Evolutionary conservation across 1,284 basidiomycete species (phyloP).

Genomic region (Malassezia japonica): DNA sequence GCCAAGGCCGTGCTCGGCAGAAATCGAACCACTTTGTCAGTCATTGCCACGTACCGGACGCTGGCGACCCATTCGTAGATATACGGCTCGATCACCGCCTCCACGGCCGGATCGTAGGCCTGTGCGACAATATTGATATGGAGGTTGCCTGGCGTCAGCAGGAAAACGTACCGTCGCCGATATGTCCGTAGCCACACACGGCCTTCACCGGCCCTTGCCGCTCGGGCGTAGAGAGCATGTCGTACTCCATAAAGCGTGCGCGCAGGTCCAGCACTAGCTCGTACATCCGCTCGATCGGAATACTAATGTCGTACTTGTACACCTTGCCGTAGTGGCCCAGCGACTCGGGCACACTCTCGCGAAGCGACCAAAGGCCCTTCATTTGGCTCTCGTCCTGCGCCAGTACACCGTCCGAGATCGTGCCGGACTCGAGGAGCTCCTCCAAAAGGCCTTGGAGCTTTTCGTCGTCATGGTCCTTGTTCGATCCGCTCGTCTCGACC

Average conservation of each 20-base stretch:
- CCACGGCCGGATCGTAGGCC: slow-evolving; percentile 70
- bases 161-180: slow-evolving; percentile 67
- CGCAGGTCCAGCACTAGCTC: slow-evolving; percentile 73
- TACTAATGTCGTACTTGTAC: slow-evolving; percentile 95
- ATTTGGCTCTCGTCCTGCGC: slow-evolving; percentile 88
- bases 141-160: slow-evolving; percentile 62
- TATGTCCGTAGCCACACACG: slow-evolving; percentile 79
- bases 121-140: slow-evolving; percentile 89
- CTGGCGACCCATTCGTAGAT: slow-evolving; percentile 77
- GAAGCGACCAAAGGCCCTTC: slow-evolving; percentile 76
- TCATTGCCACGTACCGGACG: slow-evolving; percentile 14
- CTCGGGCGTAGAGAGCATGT: slow-evolving; percentile 59
- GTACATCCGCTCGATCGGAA: slow-evolving; percentile 82
- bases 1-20: slow-evolving; percentile 92
- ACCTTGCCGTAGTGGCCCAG: slow-evolving; percentile 86
- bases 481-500: slow-evolving; percentile 89
- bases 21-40: slow-evolving; percentile 64
- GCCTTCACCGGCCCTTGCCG: slow-evolving; percentile 50
- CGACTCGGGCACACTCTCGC: slow-evolving; percentile 90
- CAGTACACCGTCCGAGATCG: slow-evolving; percentile 82
- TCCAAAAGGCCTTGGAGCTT: slow-evolving; percentile 80
- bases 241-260: slow-evolving; percentile 63
- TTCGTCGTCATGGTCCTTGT: slow-evolving; percentile 90
- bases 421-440: slow-evolving; percentile 63
- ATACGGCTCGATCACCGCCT: slow-evolving; percentile 82